These are phyloP conservation scores for Hamigera avellanea DNA, from an alignment of 495 filamentous ascomycete genomes.

Conservation along the genomic window DNA sequence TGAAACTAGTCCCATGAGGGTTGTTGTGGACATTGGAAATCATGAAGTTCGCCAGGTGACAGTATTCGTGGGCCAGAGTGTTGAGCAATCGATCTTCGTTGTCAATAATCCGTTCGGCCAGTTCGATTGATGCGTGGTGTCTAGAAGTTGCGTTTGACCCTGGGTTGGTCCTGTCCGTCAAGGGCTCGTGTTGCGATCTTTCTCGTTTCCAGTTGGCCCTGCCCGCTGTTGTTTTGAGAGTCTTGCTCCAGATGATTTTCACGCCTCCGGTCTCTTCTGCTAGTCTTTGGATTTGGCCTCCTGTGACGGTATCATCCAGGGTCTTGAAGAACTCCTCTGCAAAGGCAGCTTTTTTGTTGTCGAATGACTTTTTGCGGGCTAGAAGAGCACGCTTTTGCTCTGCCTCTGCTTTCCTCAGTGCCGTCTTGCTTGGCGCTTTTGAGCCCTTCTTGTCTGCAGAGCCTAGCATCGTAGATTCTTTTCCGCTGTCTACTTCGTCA, in stretches of 20 bases:
- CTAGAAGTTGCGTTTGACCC: conserved; percentile 17
- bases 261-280: conserved; percentile 63
- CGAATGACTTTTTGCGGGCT: conserved; percentile 50
- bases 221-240: conserved; percentile 76
- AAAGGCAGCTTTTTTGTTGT: conserved; percentile 49
- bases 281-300: conserved; percentile 47
- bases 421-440: conserved; percentile 30
- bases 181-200: conserved; percentile 11
- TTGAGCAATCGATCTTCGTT: conserved; percentile 69
- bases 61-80: conserved; percentile 88
- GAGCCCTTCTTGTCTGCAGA: neutral
- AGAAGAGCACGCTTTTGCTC: conserved; percentile 30
- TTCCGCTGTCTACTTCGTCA: conserved; percentile 17
- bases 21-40: conserved; percentile 52
- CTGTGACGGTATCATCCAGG: conserved; percentile 58
- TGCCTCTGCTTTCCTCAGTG: conserved; percentile 29
- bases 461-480: neutral
- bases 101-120: conserved; percentile 77
- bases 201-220: conserved; percentile 71
- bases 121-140: conserved; percentile 72
- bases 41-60: conserved; percentile 84
- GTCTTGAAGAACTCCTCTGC: conserved; percentile 58
- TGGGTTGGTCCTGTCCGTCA: conserved; percentile 17
- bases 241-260: conserved; percentile 72
- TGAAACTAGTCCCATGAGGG: conserved; percentile 78